Evolutionary conservation across 352 stramenopile species (phyloP), one percentile per base, ranked within the genome.

Genomic region (Phytophthora niederhauseri): DNA sequence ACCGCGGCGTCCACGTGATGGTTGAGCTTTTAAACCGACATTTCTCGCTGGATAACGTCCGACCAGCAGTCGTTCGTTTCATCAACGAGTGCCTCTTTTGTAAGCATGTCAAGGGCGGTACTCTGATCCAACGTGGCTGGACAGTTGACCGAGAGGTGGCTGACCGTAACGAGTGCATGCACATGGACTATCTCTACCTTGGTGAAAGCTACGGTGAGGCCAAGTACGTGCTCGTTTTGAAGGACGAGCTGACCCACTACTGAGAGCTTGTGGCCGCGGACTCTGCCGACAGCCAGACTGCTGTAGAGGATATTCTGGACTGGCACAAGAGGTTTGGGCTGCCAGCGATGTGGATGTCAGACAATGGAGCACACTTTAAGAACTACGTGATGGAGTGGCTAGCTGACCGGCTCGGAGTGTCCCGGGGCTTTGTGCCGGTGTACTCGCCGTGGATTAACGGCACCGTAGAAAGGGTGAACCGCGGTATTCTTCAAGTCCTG

Each of bases 121-220:
- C 3, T 2, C 1, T 70, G 12, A 57, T 65, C 9, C n/a, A 57
- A 9, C 7, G 48, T 6, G 38, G 57, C 36, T 64, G 46, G 26
- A 64, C 45, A 4, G 45, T 61, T 4, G 26, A 65, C 11, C 14
- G 17, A 28, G 36, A 2, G 14, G 50, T 34, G 48, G n/a, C 6
- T 6, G 38, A 17, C 3, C 22, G 48, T 5, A 70, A 60, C 12
- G 56, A 70, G 49, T 61, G 34, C 19, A 19, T 65, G 22, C 34
- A 64, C n/a, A 17, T 61, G 11, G 48, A 70, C 19, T 70, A 61
- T 14, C 19, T 54, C 6, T 65, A 31, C 12, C 63, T 70, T 9
- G 48, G 63, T n/a, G 46, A 64, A 11, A 69, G 54, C 54, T 69
- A 69, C n/a, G 62, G 62, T 14, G 54, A 57, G 1, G 34, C 46